Evolutionary conservation across 768 basidiomycete genomes (phyloP), one percentile per base, ranked within the genome.

Genomic region (Piloderma croceum): DNA sequence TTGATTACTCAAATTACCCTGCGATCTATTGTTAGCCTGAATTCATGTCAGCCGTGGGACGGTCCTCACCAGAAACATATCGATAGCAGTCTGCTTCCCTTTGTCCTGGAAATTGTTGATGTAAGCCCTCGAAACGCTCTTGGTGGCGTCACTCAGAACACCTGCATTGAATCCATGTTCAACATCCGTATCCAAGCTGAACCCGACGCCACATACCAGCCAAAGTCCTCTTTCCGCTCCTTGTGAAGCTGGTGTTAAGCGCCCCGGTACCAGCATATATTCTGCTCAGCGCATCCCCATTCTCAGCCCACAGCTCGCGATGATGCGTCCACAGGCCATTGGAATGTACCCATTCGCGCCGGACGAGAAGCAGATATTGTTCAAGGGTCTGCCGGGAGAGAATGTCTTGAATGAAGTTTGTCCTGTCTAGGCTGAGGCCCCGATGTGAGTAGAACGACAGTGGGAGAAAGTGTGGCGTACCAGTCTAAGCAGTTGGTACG

Each of bases 21-120:
- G 47, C n/a, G 22, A 44, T 31, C n/a, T n/a, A 29, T 47, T 24
- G 50, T 21, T 49, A 36, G 17, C 34, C 31, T 12, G 20, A 38
- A n/a, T 25, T 13, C 25, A 24, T 19, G 21, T n/a, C n/a, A 25
- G 11, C n/a, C 25, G 19, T 23, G 29, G 21, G 19, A 36, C 19
- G 7, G 45, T 41, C 61, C 80, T 32, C 40, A 93, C 94, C 52
- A 99, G 69, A 53, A 98, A 87, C 76, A 91, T 85, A 57, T 99
- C 96, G 45, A 98, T 98, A 0, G 93, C 91, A 3, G 76, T 60
- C 54, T 99, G 96, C 58, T 99, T 99, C 25, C 76, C 80, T 58
- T 89, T 88, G 58, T 99, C 96, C 53, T 93, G 87, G 57, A 99
- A 96, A 57, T 97, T 97, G 54, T 93, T 96, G 54, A 97, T 94